phyloP scores from a whole-genome alignment of 768 basidiomycete genomes.

The Amanita phalloides region DNA sequence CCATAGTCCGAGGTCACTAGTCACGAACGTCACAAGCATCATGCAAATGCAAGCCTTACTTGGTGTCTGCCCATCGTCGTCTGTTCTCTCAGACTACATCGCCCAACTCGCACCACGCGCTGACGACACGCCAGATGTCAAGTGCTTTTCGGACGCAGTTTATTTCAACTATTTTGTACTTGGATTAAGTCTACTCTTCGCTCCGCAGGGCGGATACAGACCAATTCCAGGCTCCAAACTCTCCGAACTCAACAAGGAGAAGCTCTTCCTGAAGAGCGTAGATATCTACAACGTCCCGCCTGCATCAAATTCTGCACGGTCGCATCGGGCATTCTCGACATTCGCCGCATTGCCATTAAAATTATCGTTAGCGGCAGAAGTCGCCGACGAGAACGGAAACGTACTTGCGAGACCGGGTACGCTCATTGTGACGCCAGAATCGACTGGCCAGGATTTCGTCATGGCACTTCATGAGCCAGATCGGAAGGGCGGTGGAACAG shows the following conservation, averaged over 20 bases:
- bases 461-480: slow-evolving; percentile 70
- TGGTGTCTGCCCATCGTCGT: slow-evolving; percentile 40
- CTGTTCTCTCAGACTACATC: slow-evolving; percentile 32
- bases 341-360: slow-evolving; percentile 40
- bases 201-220: slow-evolving; percentile 54
- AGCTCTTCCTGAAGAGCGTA: slow-evolving; percentile 40
- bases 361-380: slow-evolving; percentile 17
- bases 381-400: slow-evolving; percentile 27
- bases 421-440: slow-evolving; percentile 34
- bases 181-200: slow-evolving; percentile 75
- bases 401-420: slow-evolving; percentile 22
- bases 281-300: slow-evolving; percentile 69
- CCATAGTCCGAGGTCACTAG: neutral
- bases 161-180: slow-evolving; percentile 79
- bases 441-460: slow-evolving; percentile 75
- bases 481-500: slow-evolving; percentile 84
- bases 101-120: slow-evolving; percentile 19
- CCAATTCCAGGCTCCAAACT: slow-evolving; percentile 34
- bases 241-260: slow-evolving; percentile 36
- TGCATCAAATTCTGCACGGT: slow-evolving; percentile 19
- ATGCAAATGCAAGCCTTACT: slow-evolving; percentile 27
- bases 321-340: slow-evolving; percentile 39
- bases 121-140: slow-evolving; percentile 46
- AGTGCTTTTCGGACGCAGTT: slow-evolving; percentile 70
- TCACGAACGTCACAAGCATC: slow-evolving; percentile 8